Evolutionary conservation across 345 rosid species (phyloP).

Genomic region (Psidium guajava): DNA sequence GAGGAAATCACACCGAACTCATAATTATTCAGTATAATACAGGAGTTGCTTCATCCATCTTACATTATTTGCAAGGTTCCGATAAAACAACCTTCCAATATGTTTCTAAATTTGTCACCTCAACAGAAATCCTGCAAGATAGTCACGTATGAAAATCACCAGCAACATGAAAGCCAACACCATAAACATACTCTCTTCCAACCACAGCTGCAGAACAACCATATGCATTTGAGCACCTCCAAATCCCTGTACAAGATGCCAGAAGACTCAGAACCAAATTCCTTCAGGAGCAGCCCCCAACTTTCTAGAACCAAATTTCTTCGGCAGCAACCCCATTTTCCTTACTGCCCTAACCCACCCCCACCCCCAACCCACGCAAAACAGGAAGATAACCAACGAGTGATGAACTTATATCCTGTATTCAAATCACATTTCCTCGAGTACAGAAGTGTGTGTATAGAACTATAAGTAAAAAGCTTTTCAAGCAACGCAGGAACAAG

Average conservation of each 20-base stretch:
- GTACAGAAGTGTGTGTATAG: neutral
- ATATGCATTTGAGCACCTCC: neutral
- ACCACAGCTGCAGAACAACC: neutral
- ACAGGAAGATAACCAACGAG: neutral
- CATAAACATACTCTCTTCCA: neutral
- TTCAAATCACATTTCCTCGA: neutral
- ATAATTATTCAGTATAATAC: neutral
- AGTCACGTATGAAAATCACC: neutral
- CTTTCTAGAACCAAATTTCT: neutral
- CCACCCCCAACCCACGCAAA: neutral
- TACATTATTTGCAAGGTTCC: neutral
- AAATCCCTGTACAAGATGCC: neutral
- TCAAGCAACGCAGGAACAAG: neutral
- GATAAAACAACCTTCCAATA: neutral
- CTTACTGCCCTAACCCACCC: neutral
- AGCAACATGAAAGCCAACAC: neutral
- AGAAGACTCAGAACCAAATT: neutral
- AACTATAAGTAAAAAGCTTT: neutral
- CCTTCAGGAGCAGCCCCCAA: neutral
- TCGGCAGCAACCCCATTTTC: neutral
- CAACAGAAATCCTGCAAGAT: neutral
- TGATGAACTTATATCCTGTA: neutral
- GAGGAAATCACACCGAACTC: neutral
- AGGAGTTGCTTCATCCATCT: neutral
- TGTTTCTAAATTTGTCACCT: neutral